Evolutionary conservation across 1,284 basidiomycete genomes (phyloP), one percentile per base, ranked within the genome.

Genomic region (Amylostereum areolatum): DNA sequence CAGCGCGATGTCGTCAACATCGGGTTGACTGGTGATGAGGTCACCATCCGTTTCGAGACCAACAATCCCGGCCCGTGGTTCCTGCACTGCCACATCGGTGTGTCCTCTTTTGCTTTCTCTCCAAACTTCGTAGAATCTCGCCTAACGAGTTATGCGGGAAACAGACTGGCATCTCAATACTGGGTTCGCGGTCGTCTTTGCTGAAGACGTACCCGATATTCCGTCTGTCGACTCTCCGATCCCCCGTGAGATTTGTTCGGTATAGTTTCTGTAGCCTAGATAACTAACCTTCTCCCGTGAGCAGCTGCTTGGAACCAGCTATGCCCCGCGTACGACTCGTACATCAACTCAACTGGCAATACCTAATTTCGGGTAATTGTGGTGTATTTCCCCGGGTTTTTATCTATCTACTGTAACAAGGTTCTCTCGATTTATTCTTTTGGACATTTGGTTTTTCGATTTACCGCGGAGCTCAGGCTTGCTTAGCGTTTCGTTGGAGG

Each of bases 51-150:
- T 25, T 63, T 63, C 51, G 52, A 60, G 9, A 74, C 74, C 3
- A 62, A 76, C 47, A 77, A 77, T 43, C 55, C 71, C 4, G 75
- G 75, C 5, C 72, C 74, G 8, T 75, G 75, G 74, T 66, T 74
- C 60, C 53, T 75, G 37, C 73, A 18, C 18, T 18, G 18, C 18
- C 18, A 18, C 74, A 39, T 39, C 27, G 37, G 37, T 39, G 37
- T 18, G 37, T 39, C 12, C 6, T 8, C 12, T 9, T 35, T 9
- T n/a, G 29, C 29, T 32, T 41, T 43, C 30, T 52, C n/a, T 28
- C n/a, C 12, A 1, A 18, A 39, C 37, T n/a, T 35, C 7, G 12
- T 6, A 39, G 18, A 18, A 18, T 18, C 18, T 18, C 18, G 18
- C 31, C 44, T 45, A n/a, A 39, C 12, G 37, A 39, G 6, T 39